Evolutionary conservation across 495 filamentous ascomycete species (phyloP).

Genomic region (Aspergillus affinis): DNA sequence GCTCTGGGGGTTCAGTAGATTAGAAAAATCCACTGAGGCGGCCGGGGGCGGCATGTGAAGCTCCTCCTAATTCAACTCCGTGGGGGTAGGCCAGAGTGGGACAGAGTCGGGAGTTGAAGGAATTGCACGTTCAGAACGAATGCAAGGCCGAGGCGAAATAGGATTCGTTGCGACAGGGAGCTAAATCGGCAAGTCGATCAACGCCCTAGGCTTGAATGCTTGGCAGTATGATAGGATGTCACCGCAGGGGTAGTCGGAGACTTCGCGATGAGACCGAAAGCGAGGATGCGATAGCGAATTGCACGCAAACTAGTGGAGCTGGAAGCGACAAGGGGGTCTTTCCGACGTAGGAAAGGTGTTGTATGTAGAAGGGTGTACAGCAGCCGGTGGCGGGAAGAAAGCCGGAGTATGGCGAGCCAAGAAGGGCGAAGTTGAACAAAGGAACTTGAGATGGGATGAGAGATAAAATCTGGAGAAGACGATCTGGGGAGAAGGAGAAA

Average conservation of each 20-base stretch:
- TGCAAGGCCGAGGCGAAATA: conserved; percentile 26
- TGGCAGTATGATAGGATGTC: conserved; percentile 14
- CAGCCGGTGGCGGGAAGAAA: conserved; percentile 9
- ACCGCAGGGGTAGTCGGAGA: conserved; percentile 15
- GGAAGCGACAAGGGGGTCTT: conserved; percentile 1
- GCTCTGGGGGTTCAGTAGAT: conserved; percentile 69
- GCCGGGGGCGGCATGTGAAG: conserved; percentile 73
- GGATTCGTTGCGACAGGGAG: conserved; percentile 25
- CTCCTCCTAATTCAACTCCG: conserved; percentile 20
- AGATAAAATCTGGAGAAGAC: conserved; percentile 28
- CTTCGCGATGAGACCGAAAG: conserved; percentile 6
- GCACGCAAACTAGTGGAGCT: background rate
- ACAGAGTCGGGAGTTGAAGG: conserved; percentile 25
- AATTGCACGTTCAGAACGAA: conserved; percentile 14
- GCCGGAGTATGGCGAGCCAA: conserved; percentile 16
- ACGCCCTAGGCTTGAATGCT: conserved; percentile 24
- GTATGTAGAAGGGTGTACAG: conserved; percentile 8
- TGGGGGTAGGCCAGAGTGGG: conserved; percentile 17
- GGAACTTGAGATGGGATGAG: conserved; percentile 13
- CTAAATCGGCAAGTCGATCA: conserved; percentile 35
- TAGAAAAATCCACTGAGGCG: conserved; percentile 73
- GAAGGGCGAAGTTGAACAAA: conserved; percentile 13
- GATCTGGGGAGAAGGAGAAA: conserved; percentile 32
- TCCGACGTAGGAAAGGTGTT: conserved; percentile 14
- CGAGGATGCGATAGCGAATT: background rate